phyloP scores from a whole-genome alignment of 305 asterid species.

The Rubia peregrina region DNA sequence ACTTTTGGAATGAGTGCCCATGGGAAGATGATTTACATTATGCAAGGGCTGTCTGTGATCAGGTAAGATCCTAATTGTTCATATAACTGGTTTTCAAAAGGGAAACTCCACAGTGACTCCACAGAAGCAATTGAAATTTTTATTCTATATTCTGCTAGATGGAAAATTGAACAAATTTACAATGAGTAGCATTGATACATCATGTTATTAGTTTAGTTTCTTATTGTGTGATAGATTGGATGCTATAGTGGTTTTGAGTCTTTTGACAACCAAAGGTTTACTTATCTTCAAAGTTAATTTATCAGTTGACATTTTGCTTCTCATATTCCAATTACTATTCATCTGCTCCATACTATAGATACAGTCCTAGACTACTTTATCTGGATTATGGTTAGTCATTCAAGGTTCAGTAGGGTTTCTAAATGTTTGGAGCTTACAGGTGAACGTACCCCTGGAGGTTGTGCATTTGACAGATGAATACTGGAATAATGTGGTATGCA shows the following conservation, averaged over 20 bases:
- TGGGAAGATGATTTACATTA: constrained; percentile 92
- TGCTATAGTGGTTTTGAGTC: not conserved
- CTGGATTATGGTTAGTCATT: not conserved
- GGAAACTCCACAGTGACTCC: not conserved
- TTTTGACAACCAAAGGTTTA: not conserved
- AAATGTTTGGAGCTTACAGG: constrained; percentile 35
- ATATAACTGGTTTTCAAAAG: not conserved
- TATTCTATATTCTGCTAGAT: not conserved
- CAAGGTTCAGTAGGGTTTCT: not conserved
- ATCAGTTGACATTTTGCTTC: not conserved
- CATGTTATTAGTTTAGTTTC: not conserved
- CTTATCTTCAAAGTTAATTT: not conserved
- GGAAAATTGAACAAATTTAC: not conserved
- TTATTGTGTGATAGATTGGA: not conserved
- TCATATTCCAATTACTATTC: not conserved
- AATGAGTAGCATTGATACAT: not conserved
- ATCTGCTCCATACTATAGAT: too few relatives aligned
- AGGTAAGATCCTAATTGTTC: constrained; percentile 57
- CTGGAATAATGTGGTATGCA: constrained; percentile 83
- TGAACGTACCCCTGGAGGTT: constrained; percentile 71
- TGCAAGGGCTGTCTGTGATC: constrained; percentile 80
- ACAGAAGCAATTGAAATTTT: not conserved
- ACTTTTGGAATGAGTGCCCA: constrained; percentile 91
- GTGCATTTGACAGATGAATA: constrained; percentile 91
- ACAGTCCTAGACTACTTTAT: not conserved